phyloP scores from a whole-genome alignment of 2,329 filamentous ascomycete genomes.

The Fusarium hostae region DNA sequence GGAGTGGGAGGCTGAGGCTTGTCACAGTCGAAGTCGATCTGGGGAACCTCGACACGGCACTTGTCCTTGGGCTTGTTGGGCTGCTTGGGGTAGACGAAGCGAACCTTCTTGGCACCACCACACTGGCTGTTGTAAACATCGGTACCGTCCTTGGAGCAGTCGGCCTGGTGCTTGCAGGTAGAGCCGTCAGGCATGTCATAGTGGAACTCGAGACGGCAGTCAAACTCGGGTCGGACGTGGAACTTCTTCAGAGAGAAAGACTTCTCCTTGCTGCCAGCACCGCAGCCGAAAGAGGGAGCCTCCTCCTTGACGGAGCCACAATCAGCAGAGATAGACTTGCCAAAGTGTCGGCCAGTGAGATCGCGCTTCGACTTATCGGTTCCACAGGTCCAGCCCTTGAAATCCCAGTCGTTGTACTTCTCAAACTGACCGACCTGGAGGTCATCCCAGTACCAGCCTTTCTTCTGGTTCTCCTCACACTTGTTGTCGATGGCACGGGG shows the following conservation, averaged over 20 bases:
- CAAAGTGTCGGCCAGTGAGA: slow-evolving; percentile 62
- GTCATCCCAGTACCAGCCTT: slow-evolving; percentile 77
- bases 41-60: slow-evolving; percentile 79
- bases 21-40: slow-evolving; percentile 78
- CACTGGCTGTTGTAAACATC: slow-evolving; percentile 87
- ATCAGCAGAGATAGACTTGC: slow-evolving; percentile 70
- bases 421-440: slow-evolving; percentile 70
- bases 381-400: slow-evolving; percentile 77
- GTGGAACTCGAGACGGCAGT: slow-evolving; percentile 84
- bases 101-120: slow-evolving; percentile 87
- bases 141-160: slow-evolving; percentile 75
- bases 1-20: slow-evolving; percentile 44
- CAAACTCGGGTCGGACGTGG: slow-evolving; percentile 77
- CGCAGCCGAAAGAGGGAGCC: slow-evolving; percentile 68
- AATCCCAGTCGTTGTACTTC: slow-evolving; percentile 77
- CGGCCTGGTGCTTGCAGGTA: slow-evolving; percentile 79
- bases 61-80: slow-evolving; percentile 60
- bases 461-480: slow-evolving; percentile 75
- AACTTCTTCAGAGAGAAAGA: slow-evolving; percentile 81
- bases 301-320: slow-evolving; percentile 57
- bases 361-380: slow-evolving; percentile 69
- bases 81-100: slow-evolving; percentile 73
- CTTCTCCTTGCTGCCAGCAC: slow-evolving; percentile 41
- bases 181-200: slow-evolving; percentile 87
- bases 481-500: slow-evolving; percentile 80